These are phyloP conservation scores for Leccinum subspadiceum DNA, from an alignment of 1,284 basidiomycete genomes.

Conservation along the genomic window DNA sequence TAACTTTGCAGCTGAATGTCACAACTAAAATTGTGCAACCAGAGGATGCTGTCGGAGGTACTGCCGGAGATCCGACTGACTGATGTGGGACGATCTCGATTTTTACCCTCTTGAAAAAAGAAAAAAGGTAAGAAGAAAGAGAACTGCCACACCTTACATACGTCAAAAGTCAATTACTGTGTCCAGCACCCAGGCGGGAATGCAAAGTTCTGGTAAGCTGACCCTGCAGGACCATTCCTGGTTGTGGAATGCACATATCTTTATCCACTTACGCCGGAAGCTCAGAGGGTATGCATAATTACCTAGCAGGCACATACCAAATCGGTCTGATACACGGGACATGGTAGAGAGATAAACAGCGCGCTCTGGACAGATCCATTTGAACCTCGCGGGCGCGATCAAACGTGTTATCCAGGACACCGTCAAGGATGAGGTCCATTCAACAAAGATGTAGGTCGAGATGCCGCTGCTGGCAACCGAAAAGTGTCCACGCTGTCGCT, in stretches of 20 bases:
- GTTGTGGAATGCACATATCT: constrained; percentile 5
- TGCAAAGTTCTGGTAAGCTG: constrained; percentile 15
- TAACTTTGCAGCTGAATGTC: constrained; percentile 8
- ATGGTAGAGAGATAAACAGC: constrained; percentile 22
- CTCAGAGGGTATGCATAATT: not conserved
- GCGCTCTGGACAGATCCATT: constrained; percentile 20
- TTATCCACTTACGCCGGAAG: constrained; percentile 1
- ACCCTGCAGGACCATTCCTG: constrained; percentile 9
- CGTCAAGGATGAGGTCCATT: constrained; percentile 6
- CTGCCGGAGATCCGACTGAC: not conserved
- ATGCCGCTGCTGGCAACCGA: constrained; percentile 15
- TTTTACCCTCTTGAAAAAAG: not conserved
- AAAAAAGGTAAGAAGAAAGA: not conserved
- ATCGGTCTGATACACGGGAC: constrained; percentile 6
- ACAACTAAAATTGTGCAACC: constrained; percentile 28
- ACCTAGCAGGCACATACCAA: constrained; percentile 2
- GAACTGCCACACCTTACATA: not conserved
- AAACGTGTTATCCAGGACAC: constrained; percentile 13
- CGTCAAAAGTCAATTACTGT: not conserved
- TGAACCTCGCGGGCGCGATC: constrained; percentile 17
- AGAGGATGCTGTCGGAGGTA: not conserved
- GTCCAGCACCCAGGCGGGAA: not conserved
- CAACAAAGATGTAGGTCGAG: constrained; percentile 8
- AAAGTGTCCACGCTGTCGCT: constrained; percentile 3
- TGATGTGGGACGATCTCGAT: not conserved